Conservation (phyloP, 73 alveolate species). For the Effrenium voratum region DNA sequence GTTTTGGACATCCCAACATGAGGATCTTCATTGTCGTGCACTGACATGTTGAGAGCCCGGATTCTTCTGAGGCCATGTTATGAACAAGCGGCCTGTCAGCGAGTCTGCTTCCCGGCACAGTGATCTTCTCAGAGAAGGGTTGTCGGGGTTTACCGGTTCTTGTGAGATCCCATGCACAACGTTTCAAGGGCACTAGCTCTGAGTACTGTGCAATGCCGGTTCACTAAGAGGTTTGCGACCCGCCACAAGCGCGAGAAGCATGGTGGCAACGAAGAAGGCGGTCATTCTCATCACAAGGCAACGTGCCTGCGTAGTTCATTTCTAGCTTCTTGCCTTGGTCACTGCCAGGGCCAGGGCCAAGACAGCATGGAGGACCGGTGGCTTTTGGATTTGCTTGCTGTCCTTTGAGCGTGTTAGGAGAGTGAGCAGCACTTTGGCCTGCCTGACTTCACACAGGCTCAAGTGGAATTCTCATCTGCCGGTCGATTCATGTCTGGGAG, state of each 20-base stretch:
- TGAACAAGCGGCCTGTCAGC: constrained; percentile 74
- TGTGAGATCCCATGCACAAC: not conserved
- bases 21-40: too few relatives aligned
- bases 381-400: too few relatives aligned
- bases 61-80: constrained; percentile 45
- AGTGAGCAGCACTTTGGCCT: constrained; percentile 63
- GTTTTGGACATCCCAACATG: too few relatives aligned
- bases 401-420: too few relatives aligned
- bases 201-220: not conserved
- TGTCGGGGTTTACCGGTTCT: not conserved
- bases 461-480: too few relatives aligned
- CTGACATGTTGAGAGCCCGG: too few relatives aligned
- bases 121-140: not conserved
- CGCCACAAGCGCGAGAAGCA: constrained; percentile 89
- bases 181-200: not conserved
- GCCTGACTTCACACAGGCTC: constrained; percentile 72
- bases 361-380: too few relatives aligned
- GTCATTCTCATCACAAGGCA: constrained; percentile 31
- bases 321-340: too few relatives aligned
- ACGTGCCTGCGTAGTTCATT: too few relatives aligned
- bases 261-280: constrained; percentile 60
- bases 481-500: not conserved
- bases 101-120: constrained; percentile 88
- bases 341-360: too few relatives aligned
- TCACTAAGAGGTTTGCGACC: constrained; percentile 19